These are phyloP conservation scores for Cylindrodendrum hubeiense DNA, from an alignment of 2,329 filamentous ascomycete species.

Conservation along the genomic window DNA sequence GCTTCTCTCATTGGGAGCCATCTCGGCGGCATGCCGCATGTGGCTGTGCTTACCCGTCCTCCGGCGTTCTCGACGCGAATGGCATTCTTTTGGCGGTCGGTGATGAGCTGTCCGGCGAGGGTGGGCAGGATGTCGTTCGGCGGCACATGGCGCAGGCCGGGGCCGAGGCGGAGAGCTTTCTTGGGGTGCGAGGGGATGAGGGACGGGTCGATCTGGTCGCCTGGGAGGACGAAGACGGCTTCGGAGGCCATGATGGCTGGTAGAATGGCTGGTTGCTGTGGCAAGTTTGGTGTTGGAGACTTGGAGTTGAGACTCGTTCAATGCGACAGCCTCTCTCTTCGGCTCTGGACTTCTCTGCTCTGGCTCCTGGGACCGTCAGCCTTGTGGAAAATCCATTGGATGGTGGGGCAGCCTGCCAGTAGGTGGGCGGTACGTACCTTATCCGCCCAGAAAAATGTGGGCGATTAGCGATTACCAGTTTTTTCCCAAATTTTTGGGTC, in stretches of 20 bases:
- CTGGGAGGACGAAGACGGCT: slow-evolving; percentile 80
- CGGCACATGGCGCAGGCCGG: slow-evolving; percentile 85
- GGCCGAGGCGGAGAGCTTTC: slow-evolving; percentile 82
- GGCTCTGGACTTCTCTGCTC: background rate
- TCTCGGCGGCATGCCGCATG: background rate
- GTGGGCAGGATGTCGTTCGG: slow-evolving; percentile 79
- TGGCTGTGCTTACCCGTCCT: slow-evolving; percentile 68
- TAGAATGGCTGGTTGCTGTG: slow-evolving; percentile 1
- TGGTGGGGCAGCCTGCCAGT: slow-evolving; percentile 26
- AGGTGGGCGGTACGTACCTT: slow-evolving; percentile 33
- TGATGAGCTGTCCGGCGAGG: slow-evolving; percentile 74
- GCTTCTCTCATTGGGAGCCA: slow-evolving; percentile 15
- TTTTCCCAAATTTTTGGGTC: slow-evolving; percentile 37
- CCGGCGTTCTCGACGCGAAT: slow-evolving; percentile 81
- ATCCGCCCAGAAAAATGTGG: slow-evolving; percentile 35
- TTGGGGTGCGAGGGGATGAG: slow-evolving; percentile 77
- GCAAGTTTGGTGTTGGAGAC: slow-evolving; percentile 6
- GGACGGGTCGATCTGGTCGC: slow-evolving; percentile 77
- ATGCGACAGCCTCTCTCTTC: slow-evolving; percentile 34
- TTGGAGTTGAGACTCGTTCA: slow-evolving; percentile 3
- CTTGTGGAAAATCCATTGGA: slow-evolving; percentile 23
- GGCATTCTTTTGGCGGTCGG: slow-evolving; percentile 79
- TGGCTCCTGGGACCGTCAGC: slow-evolving; percentile 5
- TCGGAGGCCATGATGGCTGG: slow-evolving; percentile 65
- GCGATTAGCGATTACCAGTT: slow-evolving; percentile 42